phyloP scores from a whole-genome alignment of 129 eudicot species.

The Artemisia tridentata region DNA sequence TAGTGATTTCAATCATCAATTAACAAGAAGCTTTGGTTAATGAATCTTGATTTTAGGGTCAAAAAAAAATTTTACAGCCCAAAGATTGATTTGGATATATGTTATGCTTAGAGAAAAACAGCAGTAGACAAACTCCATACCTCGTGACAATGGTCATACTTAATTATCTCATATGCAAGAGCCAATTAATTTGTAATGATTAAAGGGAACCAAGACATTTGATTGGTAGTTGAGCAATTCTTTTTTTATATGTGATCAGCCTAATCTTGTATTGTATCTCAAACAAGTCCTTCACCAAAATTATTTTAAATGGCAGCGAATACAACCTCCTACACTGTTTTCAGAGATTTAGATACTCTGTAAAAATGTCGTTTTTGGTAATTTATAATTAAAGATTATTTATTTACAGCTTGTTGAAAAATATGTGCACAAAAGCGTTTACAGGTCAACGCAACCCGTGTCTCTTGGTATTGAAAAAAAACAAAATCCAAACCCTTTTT shows the following conservation, averaged over 20 bases:
- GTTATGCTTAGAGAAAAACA: not conserved
- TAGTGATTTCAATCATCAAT: not conserved
- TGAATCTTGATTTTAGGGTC: too few species aligned
- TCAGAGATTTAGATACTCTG: not conserved
- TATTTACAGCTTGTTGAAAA: too few species aligned
- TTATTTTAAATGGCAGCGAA: not conserved
- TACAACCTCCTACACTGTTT: not conserved
- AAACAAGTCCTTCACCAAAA: too few species aligned
- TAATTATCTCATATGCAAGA: not conserved
- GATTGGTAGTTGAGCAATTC: too few species aligned
- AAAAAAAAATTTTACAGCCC: not conserved
- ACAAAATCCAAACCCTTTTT: too few species aligned
- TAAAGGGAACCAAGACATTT: not conserved
- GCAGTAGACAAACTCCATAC: not conserved
- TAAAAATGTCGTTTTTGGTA: not conserved
- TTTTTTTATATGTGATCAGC: not conserved
- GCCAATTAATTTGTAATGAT: not conserved
- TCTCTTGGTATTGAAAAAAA: too few species aligned
- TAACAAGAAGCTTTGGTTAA: not conserved
- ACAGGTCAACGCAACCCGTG: too few species aligned
- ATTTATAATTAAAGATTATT: not conserved
- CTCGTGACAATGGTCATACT: not conserved
- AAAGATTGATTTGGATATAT: not conserved
- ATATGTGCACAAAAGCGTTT: too few species aligned
- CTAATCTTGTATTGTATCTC: not conserved